Conservation (phyloP, 164 flowering plant genomes). For the Chimonanthus salicifolius region DNA sequence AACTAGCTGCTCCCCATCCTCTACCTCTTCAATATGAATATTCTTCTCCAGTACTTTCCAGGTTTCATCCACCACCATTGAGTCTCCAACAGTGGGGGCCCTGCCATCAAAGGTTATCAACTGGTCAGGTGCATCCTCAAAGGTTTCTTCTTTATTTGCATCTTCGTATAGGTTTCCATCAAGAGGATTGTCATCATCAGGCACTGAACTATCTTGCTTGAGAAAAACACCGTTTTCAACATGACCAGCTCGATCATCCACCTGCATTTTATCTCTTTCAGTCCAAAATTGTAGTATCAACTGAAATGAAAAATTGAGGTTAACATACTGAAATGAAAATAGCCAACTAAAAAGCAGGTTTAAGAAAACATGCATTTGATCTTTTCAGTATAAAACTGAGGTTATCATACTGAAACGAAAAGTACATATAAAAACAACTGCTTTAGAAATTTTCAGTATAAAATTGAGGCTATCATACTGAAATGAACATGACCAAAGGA, state of each 20-base stretch:
- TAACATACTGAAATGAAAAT: neutral
- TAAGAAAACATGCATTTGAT: no score
- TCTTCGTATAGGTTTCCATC: slow-evolving; percentile 33
- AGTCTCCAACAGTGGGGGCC: slow-evolving; percentile 18
- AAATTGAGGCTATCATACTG: neutral
- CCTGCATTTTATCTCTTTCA: slow-evolving; percentile 26
- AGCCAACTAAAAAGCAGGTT: neutral
- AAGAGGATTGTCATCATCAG: slow-evolving; percentile 10
- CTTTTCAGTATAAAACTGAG: no score
- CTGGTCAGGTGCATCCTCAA: slow-evolving; percentile 71
- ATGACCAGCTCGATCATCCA: slow-evolving; percentile 20
- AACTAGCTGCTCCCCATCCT: slow-evolving; percentile 19
- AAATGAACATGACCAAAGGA: neutral
- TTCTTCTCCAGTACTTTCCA: slow-evolving; percentile 25
- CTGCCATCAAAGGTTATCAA: slow-evolving; percentile 25
- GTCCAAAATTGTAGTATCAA: neutral
- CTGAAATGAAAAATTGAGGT: neutral
- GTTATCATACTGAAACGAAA: no score
- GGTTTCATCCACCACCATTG: slow-evolving; percentile 12
- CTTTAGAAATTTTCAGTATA: neutral
- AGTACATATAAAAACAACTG: no score
- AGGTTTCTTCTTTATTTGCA: slow-evolving; percentile 56
- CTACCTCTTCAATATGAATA: slow-evolving; percentile 17
- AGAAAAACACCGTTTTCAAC: slow-evolving; percentile 19
- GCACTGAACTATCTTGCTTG: slow-evolving; percentile 12